phyloP scores from a whole-genome alignment of 495 filamentous ascomycete genomes.

The Hypoxylon fuscum region DNA sequence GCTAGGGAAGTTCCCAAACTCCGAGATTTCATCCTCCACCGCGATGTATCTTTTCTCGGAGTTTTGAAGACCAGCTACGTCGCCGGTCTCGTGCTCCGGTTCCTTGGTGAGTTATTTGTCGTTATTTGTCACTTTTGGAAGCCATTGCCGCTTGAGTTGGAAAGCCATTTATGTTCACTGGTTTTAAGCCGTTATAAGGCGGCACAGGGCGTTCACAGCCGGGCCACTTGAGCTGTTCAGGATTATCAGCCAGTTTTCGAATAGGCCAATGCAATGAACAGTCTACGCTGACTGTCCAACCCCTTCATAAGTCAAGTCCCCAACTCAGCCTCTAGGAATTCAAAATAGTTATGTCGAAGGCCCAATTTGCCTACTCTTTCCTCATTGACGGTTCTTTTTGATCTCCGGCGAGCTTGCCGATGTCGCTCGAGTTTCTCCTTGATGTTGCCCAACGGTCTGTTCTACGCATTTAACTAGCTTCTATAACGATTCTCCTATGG shows the following conservation, averaged over 20 bases:
- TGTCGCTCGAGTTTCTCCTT: slow-evolving; percentile 5
- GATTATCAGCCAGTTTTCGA: neutral
- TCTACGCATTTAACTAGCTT: slow-evolving; percentile 3
- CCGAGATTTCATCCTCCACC: slow-evolving; percentile 22
- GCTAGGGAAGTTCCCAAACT: slow-evolving; percentile 12
- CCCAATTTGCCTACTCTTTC: neutral
- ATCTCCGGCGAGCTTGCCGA: slow-evolving; percentile 7
- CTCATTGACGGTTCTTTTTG: slow-evolving; percentile 3
- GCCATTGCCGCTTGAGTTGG: slow-evolving; percentile 9
- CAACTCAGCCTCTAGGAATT: neutral
- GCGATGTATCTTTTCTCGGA: slow-evolving; percentile 14
- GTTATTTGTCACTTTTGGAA: neutral
- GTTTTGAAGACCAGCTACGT: slow-evolving; percentile 19
- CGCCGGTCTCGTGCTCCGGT: slow-evolving; percentile 13
- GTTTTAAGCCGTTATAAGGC: slow-evolving; percentile 2
- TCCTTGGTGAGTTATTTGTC: slow-evolving; percentile 8
- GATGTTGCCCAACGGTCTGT: neutral
- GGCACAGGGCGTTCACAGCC: slow-evolving; percentile 3
- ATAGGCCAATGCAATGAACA: too few relatives aligned
- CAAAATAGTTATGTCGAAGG: neutral
- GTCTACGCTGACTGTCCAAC: neutral
- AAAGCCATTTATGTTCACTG: slow-evolving; percentile 14
- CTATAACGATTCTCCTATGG: neutral
- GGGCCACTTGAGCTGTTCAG: neutral
- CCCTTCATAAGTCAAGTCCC: neutral